Evolutionary conservation across 2,329 filamentous ascomycete genomes (phyloP).

Genomic region (Exophiala xenobiotica): DNA sequence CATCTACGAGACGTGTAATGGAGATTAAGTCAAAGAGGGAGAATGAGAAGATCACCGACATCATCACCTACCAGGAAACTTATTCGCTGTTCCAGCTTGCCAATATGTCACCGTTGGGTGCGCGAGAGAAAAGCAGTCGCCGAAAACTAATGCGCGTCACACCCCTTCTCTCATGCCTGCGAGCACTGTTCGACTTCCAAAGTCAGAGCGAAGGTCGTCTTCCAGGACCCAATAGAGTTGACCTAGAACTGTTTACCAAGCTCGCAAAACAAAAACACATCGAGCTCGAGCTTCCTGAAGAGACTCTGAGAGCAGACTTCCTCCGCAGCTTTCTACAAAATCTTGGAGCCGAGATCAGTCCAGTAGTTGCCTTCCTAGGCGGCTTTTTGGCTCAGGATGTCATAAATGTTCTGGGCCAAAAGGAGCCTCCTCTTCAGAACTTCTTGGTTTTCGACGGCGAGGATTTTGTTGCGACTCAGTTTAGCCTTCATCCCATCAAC

Average conservation of each 20-base stretch:
- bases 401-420: conserved; percentile 88
- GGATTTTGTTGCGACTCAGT: conserved; percentile 73
- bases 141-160: conserved; percentile 72
- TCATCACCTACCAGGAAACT: conserved; percentile 85
- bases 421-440: conserved; percentile 95
- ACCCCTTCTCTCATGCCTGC: conserved; percentile 78
- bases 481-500: conserved; percentile 72
- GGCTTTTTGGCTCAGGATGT: conserved; percentile 92
- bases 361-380: conserved; percentile 84
- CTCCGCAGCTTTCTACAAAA: conserved; percentile 84
- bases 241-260: conserved; percentile 73
- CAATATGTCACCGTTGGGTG: conserved; percentile 71
- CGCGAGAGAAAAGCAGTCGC: conserved; percentile 67
- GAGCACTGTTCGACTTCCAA: conserved; percentile 87
- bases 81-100: conserved; percentile 88
- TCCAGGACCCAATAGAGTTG: conserved; percentile 58
- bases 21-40: conserved; percentile 68
- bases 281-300: conserved; percentile 66
- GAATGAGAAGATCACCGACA: conserved; percentile 70
- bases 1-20: conserved; percentile 73
- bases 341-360: conserved; percentile 77
- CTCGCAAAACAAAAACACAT: conserved; percentile 76
- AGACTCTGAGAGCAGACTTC: conserved; percentile 68
- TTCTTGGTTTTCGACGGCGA: conserved; percentile 89
- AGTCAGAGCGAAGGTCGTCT: conserved; percentile 55